Base-by-base conservation (phyloP, 805 yeast genomes). In the Lipomyces sp. region DNA sequence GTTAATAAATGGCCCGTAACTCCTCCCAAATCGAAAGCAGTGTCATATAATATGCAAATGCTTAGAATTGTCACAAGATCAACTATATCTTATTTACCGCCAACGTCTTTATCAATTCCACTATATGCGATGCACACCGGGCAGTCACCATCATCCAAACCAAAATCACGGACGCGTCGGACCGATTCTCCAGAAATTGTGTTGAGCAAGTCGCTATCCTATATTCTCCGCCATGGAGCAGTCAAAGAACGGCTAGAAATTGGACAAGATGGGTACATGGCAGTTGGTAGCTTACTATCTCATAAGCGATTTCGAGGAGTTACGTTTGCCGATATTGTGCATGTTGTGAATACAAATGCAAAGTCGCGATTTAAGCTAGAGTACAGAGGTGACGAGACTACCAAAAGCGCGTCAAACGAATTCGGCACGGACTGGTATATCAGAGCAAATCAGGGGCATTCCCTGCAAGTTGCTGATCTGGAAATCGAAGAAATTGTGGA, bases 381-480 rank as follows among this genome's bases (percentile, higher is more conserved):
- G 42, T 68, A 65, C 4, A 69, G 60, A 3, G 68, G 64, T 11
- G 62, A 51, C 3, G 43, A 54, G 11, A 10, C 21, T 13, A 8
- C 33, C 32, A 21, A 38, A n/a, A 33, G 18, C 34, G 37, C n/a
- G 16, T 24, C 24, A 13, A 39, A 33, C 24, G n/a, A n/a, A 23
- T 13, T 38, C 33, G 29, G 57, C 46, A 22, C 6, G 3, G 32
- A 45, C 10, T 59, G 63, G 61, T 55, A 41, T 32, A 79, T 91
- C n/a, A 80, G 97, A 64, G 98, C 98, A 2, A 83, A 83, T 45
- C 98, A 93, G 67, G 98, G 98, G 3, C 98, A 93, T 66, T 81
- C 95, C 0, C 69, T 91, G 4, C 63, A 68, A 1, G 71, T 72
- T 2, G 52, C 53, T 26, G 75, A 70, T 19, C 74, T 76, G 14